phyloP scores from a whole-genome alignment of 768 basidiomycete genomes.

The Tylopilus vinaceipallidus region DNA sequence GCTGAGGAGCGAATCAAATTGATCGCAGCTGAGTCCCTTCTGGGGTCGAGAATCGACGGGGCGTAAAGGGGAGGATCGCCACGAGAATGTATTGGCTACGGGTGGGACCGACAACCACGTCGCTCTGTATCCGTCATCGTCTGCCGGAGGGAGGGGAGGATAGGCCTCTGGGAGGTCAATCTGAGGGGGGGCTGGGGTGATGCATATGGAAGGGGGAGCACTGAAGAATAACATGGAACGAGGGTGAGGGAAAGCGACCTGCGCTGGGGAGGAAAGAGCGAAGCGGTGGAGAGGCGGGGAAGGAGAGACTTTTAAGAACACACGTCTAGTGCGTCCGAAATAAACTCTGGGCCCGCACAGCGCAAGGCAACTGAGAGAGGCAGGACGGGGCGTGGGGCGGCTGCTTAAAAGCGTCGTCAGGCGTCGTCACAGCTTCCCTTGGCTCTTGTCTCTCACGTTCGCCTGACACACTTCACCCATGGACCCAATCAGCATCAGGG shows the following conservation, averaged over 20 bases:
- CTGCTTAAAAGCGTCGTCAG: background rate
- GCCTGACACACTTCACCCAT: background rate
- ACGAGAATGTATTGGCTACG: slow-evolving; percentile 27
- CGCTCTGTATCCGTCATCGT: slow-evolving; percentile 57
- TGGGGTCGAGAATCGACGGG: slow-evolving; percentile 36
- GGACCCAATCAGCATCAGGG: background rate
- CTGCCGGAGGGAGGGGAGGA: slow-evolving; percentile 55
- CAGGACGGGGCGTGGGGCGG: too few species aligned
- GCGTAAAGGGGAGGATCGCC: slow-evolving; percentile 51
- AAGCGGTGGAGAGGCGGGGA: too few species aligned
- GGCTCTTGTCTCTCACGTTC: too few species aligned
- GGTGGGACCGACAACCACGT: slow-evolving; percentile 51
- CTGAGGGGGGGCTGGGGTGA: slow-evolving; percentile 66
- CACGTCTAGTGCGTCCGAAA: too few species aligned
- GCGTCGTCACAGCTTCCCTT: background rate
- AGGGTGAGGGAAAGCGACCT: slow-evolving; percentile 49
- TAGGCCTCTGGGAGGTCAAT: slow-evolving; percentile 50
- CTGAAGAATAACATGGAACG: slow-evolving; percentile 42
- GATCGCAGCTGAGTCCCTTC: slow-evolving; percentile 59
- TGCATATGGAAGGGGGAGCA: slow-evolving; percentile 63
- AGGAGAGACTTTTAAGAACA: too few species aligned
- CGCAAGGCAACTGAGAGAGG: background rate
- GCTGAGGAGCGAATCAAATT: slow-evolving; percentile 63
- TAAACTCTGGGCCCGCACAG: slow-evolving; percentile 21
- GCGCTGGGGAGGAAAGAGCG: slow-evolving; percentile 43